Evolutionary conservation across 306 rosid genomes (phyloP), one percentile per base, ranked within the genome.

Genomic region (Datisca glomerata): DNA sequence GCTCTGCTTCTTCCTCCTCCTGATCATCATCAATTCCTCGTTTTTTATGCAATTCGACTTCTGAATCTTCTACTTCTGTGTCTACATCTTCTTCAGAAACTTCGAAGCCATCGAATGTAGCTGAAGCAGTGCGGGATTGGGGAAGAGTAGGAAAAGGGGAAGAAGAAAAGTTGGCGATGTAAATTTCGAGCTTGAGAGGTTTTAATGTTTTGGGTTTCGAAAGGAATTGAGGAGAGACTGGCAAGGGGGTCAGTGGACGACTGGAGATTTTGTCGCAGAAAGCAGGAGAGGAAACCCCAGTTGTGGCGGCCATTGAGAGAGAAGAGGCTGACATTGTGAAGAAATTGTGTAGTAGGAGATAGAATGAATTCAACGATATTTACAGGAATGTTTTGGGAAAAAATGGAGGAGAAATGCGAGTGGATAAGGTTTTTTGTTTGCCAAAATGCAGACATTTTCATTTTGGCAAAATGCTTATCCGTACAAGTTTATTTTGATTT

Each of bases 201-300:
- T 80, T 77, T 1, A 45, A 57, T 42, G 51, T 58, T 32, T 65
- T 56, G 59, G 60, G 69, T 25, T 64, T 57, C 4, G 57, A 69
- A 10, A 65, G 60, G 49, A 76, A 58, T 55, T 57, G 73, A 24
- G 55, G 19, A 24, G 71, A 61, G 43, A 69, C 62, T 29, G 13
- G 37, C 18, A 12, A 14, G 22, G 66, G 67, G 55, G 66, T 22
- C n/a, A 55, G 70, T 53, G 45, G 80, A 43, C 63, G 57, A 53
- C 49, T 76, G 40, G 58, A 45, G 64, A 66, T 49, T 63, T 69
- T 70, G 17, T 80, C 72, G 81, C 45, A 64, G 61, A 70, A 24
- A 25, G 72, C 54, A 47, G 94, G 65, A 45, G 85, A 67, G 13
- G 80, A 78, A 75, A 60, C 53, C 40, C 73, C 48, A 24, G 64